Conservation (phyloP, 768 basidiomycete species). For the Tricholoma saponaceum region DNA sequence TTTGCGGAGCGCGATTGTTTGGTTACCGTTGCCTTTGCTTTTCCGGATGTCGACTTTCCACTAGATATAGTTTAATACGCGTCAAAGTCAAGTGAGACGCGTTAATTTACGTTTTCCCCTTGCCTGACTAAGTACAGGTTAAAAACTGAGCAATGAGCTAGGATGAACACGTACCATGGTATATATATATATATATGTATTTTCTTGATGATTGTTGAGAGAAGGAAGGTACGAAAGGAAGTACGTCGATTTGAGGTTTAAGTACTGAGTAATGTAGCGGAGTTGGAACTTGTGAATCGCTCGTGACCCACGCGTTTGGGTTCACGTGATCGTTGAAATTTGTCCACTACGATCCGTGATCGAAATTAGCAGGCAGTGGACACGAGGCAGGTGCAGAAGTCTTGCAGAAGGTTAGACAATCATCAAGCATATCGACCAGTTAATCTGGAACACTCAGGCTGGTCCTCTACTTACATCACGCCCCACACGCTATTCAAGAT, state of each 20-base stretch:
- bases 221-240: conserved; percentile 1
- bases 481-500: background rate
- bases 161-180: background rate
- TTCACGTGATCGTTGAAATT: conserved; percentile 14
- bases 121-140: conserved; percentile 39
- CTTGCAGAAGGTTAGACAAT: conserved; percentile 3
- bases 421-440: background rate
- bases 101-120: conserved; percentile 46
- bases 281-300: conserved; percentile 8
- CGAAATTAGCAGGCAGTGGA: conserved; percentile 1
- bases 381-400: conserved; percentile 18
- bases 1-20: conserved; percentile 63
- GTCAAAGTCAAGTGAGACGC: background rate
- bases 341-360: background rate
- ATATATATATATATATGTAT: background rate
- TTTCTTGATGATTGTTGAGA: background rate
- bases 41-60: conserved; percentile 21
- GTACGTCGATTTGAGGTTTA: conserved; percentile 2
- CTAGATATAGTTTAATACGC: conserved; percentile 11
- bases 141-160: background rate
- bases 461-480: background rate
- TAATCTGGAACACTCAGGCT: background rate
- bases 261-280: conserved; percentile 11
- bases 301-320: conserved; percentile 17
- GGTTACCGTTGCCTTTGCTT: conserved; percentile 46